phyloP scores from a whole-genome alignment of 2,329 filamentous ascomycete genomes.

The Pseudogymnoascus sp. region DNA sequence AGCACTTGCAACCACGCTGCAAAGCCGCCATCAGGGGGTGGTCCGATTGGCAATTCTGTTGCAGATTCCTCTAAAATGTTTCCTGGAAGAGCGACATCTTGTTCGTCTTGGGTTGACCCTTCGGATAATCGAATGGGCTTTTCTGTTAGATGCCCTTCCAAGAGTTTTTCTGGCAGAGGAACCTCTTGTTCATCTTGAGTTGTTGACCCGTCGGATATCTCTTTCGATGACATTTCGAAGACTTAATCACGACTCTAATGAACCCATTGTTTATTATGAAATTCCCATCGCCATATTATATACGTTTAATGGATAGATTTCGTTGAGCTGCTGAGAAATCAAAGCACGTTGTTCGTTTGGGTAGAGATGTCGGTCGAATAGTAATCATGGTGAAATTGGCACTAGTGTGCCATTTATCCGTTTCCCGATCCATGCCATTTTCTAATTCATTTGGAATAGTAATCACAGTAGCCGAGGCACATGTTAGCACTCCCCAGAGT shows the following conservation, averaged over 20 bases:
- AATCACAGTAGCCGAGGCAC: neutral
- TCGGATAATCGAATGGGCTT: neutral
- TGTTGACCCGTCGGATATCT: neutral
- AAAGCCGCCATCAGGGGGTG: constrained; percentile 44
- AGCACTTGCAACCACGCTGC: constrained; percentile 50
- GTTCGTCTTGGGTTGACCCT: neutral
- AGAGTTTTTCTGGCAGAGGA: neutral
- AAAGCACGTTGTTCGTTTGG: neutral
- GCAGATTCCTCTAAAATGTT: neutral
- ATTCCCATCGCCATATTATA: neutral
- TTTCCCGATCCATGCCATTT: neutral
- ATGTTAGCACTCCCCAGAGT: too few relatives aligned
- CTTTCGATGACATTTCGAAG: neutral
- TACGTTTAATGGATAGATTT: neutral
- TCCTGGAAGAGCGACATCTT: neutral
- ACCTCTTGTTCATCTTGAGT: neutral
- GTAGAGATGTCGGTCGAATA: neutral
- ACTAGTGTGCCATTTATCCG: neutral
- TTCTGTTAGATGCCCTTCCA: neutral
- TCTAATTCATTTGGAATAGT: neutral
- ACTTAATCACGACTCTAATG: neutral
- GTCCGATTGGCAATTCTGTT: neutral
- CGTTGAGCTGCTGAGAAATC: neutral
- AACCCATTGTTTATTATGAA: neutral
- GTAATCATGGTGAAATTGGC: neutral